Base-by-base conservation (phyloP, 768 basidiomycete genomes). In the Boletus rubropictus region DNA sequence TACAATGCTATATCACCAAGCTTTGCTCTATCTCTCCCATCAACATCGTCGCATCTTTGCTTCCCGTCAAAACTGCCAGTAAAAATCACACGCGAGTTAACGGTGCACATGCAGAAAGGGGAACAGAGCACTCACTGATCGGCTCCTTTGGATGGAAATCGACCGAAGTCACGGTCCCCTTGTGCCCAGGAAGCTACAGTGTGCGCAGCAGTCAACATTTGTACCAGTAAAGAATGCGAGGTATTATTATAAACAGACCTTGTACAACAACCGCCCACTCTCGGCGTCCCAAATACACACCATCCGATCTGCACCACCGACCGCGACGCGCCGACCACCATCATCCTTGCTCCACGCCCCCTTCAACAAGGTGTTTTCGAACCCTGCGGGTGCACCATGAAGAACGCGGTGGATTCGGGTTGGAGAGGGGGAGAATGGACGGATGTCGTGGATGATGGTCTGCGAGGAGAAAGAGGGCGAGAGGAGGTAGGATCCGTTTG, bases 121-220 rank as follows among this genome's bases (percentile, higher is more conserved):
- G 20, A 20, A 41, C 14, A 12, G 14, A 14, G 46, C 10, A 73
- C 92, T 54, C 66, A 95, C 92, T 80, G 64, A 96, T 93, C 10
- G 93, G 94, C 58, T 96, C 93, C 60, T 84, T 90, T 8, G 95
- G 93, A 64, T 95, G 92, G 74, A 95, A 96, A 57, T 95, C 96
- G 0, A 92, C 90, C n/a, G 85, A 73, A 1, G 91, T 93, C 12
- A 98, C 93, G 0, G 94, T 94, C 10, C 95, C 94, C 65, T 91
- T 96, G 66, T 99, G 95, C 12, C 95, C 95, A 32, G 95, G 91
- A 47, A 97, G 77, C 89, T 89, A 50, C 17, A 28, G 8, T 21
- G 20, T n/a, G 43, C 20, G 29, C 17, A 9, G 2, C 9, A n/a
- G 28, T 33, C 15, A 35, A 37, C 22, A 33, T 27, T 1, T 2